Evolutionary conservation across 495 filamentous ascomycete genomes (phyloP).

Genomic region (Daldinia caldariorum): DNA sequence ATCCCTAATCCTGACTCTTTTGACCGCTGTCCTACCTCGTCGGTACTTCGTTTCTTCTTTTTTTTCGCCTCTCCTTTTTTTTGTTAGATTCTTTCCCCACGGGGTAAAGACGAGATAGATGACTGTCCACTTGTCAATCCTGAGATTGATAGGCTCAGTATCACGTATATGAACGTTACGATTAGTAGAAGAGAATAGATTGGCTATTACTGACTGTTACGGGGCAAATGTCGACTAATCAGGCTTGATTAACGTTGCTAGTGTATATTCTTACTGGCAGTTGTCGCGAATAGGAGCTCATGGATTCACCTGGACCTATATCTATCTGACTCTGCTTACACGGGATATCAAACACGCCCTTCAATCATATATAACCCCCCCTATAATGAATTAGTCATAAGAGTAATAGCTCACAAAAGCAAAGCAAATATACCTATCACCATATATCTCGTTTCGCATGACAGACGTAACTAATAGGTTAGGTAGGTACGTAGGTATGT

Average conservation of each 20-base stretch:
- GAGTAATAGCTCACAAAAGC: not conserved
- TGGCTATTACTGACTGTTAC: not conserved
- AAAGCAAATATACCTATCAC: not conserved
- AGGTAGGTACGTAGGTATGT: no score
- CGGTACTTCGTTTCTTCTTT: conserved; percentile 9
- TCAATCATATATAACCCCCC: not conserved
- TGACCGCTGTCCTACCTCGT: conserved; percentile 20
- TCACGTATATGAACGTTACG: conserved; percentile 1
- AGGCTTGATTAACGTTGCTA: not conserved
- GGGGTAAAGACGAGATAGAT: conserved; percentile 11
- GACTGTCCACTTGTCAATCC: not conserved
- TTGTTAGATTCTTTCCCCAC: conserved; percentile 21
- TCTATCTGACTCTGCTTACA: not conserved
- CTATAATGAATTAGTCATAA: not conserved
- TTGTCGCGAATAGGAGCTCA: not conserved
- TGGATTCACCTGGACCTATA: not conserved
- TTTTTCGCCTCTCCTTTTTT: not conserved
- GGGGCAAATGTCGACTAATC: not conserved
- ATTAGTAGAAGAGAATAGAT: not conserved
- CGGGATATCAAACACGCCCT: not conserved
- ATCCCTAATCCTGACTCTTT: not conserved
- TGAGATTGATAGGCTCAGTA: not conserved
- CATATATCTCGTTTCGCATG: no score
- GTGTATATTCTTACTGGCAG: not conserved
- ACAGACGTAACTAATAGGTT: no score